Evolutionary conservation across 2,329 filamentous ascomycete genomes (phyloP), one percentile per base, ranked within the genome.

Genomic region (Aspergillus fischeri): DNA sequence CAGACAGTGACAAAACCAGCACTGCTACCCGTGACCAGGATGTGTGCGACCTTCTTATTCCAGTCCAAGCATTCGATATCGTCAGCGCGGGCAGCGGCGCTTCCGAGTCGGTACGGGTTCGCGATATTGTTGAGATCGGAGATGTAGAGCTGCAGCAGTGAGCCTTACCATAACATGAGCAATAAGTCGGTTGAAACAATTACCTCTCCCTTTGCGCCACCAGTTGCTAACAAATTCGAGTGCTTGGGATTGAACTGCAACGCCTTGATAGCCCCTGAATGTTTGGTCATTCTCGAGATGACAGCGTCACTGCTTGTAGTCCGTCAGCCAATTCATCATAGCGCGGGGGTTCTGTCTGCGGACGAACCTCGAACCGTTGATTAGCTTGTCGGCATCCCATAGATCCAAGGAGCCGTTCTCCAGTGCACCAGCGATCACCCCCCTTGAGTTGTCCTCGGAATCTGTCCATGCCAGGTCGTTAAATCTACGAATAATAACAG

Each of bases 1-100:
- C 94, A 99, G 20, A 99, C 93, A 2, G 94, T 97, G 38, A 97
- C 92, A 69, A 97, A 96, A 4, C 94, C 94, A 51, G 92, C 92
- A 60, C 86, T 89, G 71, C 92, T 93, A 64, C 94, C 94, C 9
- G 93, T 97, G 20, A 93, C 94, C 65, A 99, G 79, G 72, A 99
- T 99, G 72, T 99, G 93, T 14, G 93, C 86, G 45, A 97, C 93
- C 78, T 96, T 97, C 71, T 92, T 92, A 77, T 99, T 99, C 95
- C 95, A 99, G 66, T 96, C 93, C 59, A 99, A 81, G 64, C 92
- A 96, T 69, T 97, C 94, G 63, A 97, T 90, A 67, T 99, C 94
- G 69, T 97, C 93, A 42, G 92, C 90, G 70, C 93, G 89, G 62
- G 92, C 92, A 45, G 91, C 91, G 41, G 89, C 84, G 63, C 90